Percentiles rank a stretch among this genome's conserved stretches.
Evolutionary conservation across 2,329 filamentous ascomycete species (phyloP).

Genomic region (Penicillium crustosum): DNA sequence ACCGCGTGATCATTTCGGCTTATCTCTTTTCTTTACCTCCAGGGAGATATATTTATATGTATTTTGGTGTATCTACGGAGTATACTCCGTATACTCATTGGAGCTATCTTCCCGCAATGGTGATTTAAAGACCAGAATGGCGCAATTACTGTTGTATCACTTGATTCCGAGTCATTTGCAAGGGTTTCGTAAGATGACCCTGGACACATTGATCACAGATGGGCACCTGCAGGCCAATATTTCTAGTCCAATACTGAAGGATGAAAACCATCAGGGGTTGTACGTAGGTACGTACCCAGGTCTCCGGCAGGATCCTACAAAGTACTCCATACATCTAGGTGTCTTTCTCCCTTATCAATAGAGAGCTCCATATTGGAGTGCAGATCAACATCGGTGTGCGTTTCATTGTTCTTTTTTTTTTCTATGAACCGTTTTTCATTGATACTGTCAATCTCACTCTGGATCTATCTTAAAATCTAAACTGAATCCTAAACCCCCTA

Average conservation of each 20-base stretch:
- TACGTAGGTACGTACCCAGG: too few relatives aligned
- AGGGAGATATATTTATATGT: not conserved
- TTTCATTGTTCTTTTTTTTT: not conserved
- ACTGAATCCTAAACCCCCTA: not conserved
- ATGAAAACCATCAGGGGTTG: not conserved
- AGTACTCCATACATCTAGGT: not conserved
- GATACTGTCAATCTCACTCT: not conserved
- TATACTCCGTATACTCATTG: too few relatives aligned
- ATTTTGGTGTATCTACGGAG: not conserved
- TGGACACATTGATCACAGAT: slow-evolving; percentile 5
- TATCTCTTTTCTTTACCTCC: not conserved
- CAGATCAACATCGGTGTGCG: slow-evolving; percentile 6
- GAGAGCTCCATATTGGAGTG: not conserved
- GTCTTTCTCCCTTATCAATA: slow-evolving; percentile 2
- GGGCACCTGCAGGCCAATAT: slow-evolving; percentile 7
- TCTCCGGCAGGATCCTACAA: not conserved
- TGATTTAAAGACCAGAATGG: not conserved
- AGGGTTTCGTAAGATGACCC: not conserved
- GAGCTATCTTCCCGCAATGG: not conserved
- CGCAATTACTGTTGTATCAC: slow-evolving; percentile 6
- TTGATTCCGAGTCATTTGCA: not conserved
- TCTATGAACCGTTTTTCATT: not conserved
- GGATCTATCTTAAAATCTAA: not conserved
- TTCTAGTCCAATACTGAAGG: not conserved
- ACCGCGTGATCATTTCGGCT: not conserved